These are phyloP conservation scores for Raffaelea deltoideospora DNA, from an alignment of 2,329 filamentous ascomycete species.

Conservation along the genomic window DNA sequence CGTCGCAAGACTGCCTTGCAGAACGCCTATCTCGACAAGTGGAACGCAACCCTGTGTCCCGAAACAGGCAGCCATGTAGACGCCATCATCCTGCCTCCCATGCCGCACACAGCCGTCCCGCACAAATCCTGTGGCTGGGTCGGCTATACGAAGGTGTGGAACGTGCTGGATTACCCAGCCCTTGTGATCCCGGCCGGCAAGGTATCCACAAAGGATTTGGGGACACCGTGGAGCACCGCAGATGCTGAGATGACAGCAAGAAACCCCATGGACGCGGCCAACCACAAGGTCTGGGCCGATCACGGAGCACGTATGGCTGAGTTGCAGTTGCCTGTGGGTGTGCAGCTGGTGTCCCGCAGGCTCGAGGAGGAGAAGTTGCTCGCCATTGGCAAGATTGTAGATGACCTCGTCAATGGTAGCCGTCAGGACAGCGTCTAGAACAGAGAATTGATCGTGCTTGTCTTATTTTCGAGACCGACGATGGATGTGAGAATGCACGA, in stretches of 20 bases:
- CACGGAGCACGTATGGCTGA: constrained; percentile 20
- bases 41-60: constrained; percentile 29
- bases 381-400: constrained; percentile 22
- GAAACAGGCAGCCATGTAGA: constrained; percentile 33
- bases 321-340: constrained; percentile 29
- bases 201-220: constrained; percentile 15
- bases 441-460: too few species aligned
- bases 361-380: constrained; percentile 41
- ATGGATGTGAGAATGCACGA: too few species aligned
- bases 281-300: constrained; percentile 29
- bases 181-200: constrained; percentile 38
- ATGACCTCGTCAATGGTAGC: too few species aligned
- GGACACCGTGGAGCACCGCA: constrained; percentile 1
- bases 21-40: constrained; percentile 42
- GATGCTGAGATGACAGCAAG: constrained; percentile 22
- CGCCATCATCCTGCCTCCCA: constrained; percentile 39
- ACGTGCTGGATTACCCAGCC: constrained; percentile 46
- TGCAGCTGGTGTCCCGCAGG: constrained; percentile 36
- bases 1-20: constrained; percentile 36
- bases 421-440: too few species aligned
- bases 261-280: constrained; percentile 36
- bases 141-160: constrained; percentile 48
- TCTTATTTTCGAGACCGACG: too few species aligned
- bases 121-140: constrained; percentile 26
- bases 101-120: constrained; percentile 43